These are phyloP conservation scores for Penicillium sclerotiorum DNA, from an alignment of 2,329 filamentous ascomycete species.

Conservation along the genomic window DNA sequence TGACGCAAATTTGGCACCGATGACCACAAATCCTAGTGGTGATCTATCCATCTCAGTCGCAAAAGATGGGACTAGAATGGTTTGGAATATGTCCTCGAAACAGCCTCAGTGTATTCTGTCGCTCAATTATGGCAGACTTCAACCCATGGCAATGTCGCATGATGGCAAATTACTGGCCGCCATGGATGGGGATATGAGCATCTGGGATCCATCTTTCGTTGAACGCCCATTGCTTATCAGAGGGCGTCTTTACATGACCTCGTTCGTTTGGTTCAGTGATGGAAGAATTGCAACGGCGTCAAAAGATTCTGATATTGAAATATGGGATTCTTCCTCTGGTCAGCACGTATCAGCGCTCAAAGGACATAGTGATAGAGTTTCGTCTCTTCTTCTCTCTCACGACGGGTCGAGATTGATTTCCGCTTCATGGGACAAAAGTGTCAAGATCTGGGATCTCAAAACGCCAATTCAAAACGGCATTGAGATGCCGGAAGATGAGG, in stretches of 20 bases:
- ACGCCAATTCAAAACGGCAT: neutral
- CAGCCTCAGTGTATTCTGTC: too few species aligned
- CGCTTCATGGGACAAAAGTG: neutral
- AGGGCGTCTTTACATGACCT: neutral
- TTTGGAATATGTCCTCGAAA: too few species aligned
- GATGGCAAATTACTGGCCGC: too few species aligned
- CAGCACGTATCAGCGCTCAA: constrained; percentile 14
- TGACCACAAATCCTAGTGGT: too few species aligned
- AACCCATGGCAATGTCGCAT: too few species aligned
- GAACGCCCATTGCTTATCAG: too few species aligned
- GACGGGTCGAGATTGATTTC: constrained; percentile 4
- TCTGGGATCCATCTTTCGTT: too few species aligned
- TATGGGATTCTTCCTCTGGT: neutral
- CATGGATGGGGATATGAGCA: too few species aligned
- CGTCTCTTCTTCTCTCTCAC: constrained; percentile 1
- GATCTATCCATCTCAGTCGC: too few species aligned
- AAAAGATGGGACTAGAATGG: too few species aligned
- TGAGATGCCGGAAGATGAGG: neutral
- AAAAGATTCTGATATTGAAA: neutral
- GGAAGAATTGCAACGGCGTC: neutral
- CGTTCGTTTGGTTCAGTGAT: neutral
- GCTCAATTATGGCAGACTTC: too few species aligned
- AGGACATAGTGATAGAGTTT: neutral
- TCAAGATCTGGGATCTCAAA: neutral
- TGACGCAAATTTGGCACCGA: too few species aligned